Base-by-base conservation (phyloP, 345 rosid species). In the Citrus maxima region DNA sequence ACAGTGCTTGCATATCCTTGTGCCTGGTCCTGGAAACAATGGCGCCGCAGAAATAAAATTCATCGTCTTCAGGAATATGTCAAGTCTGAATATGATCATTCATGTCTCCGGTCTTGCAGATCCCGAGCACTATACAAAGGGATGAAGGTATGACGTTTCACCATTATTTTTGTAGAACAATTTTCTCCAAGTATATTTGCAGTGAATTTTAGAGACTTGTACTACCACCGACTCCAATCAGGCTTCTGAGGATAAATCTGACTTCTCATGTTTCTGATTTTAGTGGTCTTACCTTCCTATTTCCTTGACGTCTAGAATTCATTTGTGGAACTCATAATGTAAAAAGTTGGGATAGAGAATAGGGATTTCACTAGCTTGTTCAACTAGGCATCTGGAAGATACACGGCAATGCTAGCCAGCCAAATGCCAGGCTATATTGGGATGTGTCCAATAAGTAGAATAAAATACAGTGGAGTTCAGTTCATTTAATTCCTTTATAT, bases 21-120 rank as follows among this genome's bases (percentile, higher is more conserved):
- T 76, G 95, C 99, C 75, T 96, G 99, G 98, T 96, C 99, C 37
- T 96, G 99, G 99, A 93, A 94, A 81, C 98, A 96, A 73, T 96
- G 98, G 98, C 89, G 98, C 30, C 87, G 91, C 78, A 93, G 92
- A 82, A 93, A 86, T 72, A 96, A 96, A 82, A 83, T 96, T 80
- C 97, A 89, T 76, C 92, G 97, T 67, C 94, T 96, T 84, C 97
- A 94, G 85, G 99, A 96, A 83, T 96, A 85, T 87, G 99, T 96
- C 70, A 94, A 94, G 86, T 91, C 98, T 75, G 95, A 94, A 81
- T 96, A 94, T 85, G 99, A 96, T 77, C 98, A 96, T 85, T 94
- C 97, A 65, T 96, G 99, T 89, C 94, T 96, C 54, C 97, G 99
- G 67, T 96, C 99, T 82, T 96, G 99, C 83, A 88, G 99, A 82